phyloP scores from a whole-genome alignment of 148 eudicot species.

The Rhododendron griersonianum region DNA sequence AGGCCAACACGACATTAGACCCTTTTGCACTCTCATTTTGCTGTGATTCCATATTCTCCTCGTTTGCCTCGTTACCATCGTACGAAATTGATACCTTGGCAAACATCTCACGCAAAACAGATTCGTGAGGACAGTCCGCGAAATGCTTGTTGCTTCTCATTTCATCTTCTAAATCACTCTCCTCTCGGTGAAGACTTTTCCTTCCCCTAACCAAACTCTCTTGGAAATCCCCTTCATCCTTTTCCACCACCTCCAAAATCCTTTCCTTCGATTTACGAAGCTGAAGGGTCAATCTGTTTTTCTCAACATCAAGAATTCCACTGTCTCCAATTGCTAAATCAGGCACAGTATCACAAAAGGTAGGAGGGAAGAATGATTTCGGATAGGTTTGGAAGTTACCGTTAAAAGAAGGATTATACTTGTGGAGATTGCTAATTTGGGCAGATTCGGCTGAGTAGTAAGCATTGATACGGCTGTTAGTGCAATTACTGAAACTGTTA shows the following conservation, averaged over 20 bases:
- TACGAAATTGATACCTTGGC: slow-evolving; percentile 40
- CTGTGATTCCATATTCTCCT: not conserved
- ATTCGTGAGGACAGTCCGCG: slow-evolving; percentile 22
- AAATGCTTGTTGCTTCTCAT: slow-evolving; percentile 30
- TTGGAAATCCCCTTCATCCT: not conserved
- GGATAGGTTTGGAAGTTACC: not conserved
- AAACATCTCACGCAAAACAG: slow-evolving; percentile 36
- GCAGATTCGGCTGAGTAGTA: not conserved
- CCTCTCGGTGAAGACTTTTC: slow-evolving; percentile 15
- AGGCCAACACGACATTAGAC: not conserved
- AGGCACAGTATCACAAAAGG: not conserved
- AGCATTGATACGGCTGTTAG: not conserved
- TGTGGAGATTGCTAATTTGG: not conserved
- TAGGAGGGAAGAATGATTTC: not conserved
- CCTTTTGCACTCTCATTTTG: slow-evolving; percentile 5
- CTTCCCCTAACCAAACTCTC: slow-evolving; percentile 22
- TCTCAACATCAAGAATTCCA: slow-evolving; percentile 26
- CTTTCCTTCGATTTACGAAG: not conserved
- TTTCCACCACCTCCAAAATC: slow-evolving; percentile 2
- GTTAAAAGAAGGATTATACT: not conserved
- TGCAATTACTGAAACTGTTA: not conserved
- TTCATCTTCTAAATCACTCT: slow-evolving; percentile 13
- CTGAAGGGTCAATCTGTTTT: slow-evolving; percentile 16
- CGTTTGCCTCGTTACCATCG: not conserved
- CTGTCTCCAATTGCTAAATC: not conserved